Percentiles rank a stretch among this genome's conserved stretches.
Conservation (phyloP, 805 yeast species). For the Lachancea cidri region DNA sequence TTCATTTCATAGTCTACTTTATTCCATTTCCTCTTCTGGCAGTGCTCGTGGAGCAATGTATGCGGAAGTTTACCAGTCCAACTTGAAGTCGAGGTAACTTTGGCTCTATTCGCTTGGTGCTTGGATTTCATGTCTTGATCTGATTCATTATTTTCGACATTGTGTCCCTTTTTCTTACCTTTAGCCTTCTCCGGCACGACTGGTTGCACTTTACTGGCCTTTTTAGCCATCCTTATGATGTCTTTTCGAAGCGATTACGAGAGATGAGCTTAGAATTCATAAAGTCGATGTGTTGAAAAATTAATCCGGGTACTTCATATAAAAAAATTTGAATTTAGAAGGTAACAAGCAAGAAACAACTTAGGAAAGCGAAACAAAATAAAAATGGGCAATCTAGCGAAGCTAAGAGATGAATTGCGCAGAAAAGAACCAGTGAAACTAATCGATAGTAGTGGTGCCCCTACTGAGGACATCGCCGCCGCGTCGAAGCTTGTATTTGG, state of each 20-base stretch:
- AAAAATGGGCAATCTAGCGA: slow-evolving; percentile 6
- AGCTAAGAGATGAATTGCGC: slow-evolving; percentile 19
- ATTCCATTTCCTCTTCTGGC: slow-evolving; percentile 87
- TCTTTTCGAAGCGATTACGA: not conserved
- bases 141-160: slow-evolving; percentile 11
- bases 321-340: no score
- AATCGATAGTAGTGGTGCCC: slow-evolving; percentile 16
- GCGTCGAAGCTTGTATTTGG: slow-evolving; percentile 33
- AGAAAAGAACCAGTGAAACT: slow-evolving; percentile 16
- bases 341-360: no score
- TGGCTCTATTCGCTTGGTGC: slow-evolving; percentile 36
- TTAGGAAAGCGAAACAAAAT: not conserved
- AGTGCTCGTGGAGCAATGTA: slow-evolving; percentile 75
- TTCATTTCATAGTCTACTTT: slow-evolving; percentile 74
- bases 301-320: not conserved
- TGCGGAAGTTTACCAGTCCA: slow-evolving; percentile 97
- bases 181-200: slow-evolving; percentile 8
- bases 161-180: slow-evolving; percentile 20
- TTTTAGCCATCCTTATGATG: slow-evolving; percentile 22
- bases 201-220: slow-evolving; percentile 11
- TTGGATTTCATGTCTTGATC: slow-evolving; percentile 20
- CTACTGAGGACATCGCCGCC: slow-evolving; percentile 34
- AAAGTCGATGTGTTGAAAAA: no score
- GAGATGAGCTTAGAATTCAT: no score
- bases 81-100: slow-evolving; percentile 64